phyloP scores from a whole-genome alignment of 768 basidiomycete species.

The Dioszegia hungarica region DNA sequence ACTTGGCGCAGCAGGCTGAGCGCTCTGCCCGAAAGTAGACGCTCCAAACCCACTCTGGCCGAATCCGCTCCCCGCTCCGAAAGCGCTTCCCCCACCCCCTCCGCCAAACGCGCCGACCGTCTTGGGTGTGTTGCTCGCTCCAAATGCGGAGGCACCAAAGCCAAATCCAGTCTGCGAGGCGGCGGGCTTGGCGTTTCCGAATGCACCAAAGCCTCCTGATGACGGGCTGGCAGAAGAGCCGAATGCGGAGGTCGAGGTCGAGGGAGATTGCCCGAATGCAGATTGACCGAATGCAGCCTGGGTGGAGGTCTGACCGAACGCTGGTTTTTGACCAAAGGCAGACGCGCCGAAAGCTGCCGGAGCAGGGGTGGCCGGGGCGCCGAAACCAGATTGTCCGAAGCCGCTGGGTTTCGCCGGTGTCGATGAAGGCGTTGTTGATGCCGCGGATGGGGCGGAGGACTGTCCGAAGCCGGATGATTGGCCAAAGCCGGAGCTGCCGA shows the following conservation, averaged over 20 bases:
- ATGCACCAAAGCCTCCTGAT: slow-evolving; percentile 23
- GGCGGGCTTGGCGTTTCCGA: slow-evolving; percentile 12
- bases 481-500: slow-evolving; percentile 33
- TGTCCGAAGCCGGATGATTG: background rate
- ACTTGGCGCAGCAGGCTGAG: background rate
- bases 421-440: background rate
- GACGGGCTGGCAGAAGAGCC: slow-evolving; percentile 5
- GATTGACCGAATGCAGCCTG: slow-evolving; percentile 22
- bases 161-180: slow-evolving; percentile 3
- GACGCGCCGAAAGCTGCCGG: slow-evolving; percentile 32
- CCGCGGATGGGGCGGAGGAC: too few relatives aligned
- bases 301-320: slow-evolving; percentile 22
- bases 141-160: slow-evolving; percentile 7
- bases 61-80: slow-evolving; percentile 22
- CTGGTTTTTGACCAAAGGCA: slow-evolving; percentile 44
- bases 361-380: slow-evolving; percentile 1
- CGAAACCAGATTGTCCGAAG: slow-evolving; percentile 6
- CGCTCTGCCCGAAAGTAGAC: background rate
- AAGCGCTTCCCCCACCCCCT: slow-evolving; percentile 4
- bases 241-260: slow-evolving; percentile 6
- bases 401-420: background rate
- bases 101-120: slow-evolving; percentile 14
- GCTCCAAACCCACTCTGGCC: slow-evolving; percentile 20
- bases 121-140: background rate
- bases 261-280: slow-evolving; percentile 26